phyloP scores from a whole-genome alignment of 2,329 filamentous ascomycete species.

The Aspergillus felis region DNA sequence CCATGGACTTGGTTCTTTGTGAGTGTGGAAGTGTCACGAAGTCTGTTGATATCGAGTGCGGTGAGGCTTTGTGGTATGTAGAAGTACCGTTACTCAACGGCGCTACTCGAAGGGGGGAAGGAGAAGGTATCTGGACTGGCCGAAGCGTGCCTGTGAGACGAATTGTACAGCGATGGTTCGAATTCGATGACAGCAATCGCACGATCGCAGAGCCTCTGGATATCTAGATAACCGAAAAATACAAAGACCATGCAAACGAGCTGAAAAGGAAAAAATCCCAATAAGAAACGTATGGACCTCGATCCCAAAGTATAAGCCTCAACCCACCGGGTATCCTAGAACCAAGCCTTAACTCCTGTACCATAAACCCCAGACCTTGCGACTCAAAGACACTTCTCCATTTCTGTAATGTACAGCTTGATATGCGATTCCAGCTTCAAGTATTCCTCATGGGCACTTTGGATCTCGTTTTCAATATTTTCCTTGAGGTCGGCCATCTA shows the following conservation, averaged over 20 bases:
- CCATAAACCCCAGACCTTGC: slow-evolving; percentile 14
- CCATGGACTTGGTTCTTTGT: slow-evolving; percentile 35
- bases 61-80: slow-evolving; percentile 43
- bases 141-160: slow-evolving; percentile 55
- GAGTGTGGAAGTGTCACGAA: slow-evolving; percentile 37
- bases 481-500: slow-evolving; percentile 98
- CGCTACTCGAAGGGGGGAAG: slow-evolving; percentile 47
- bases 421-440: slow-evolving; percentile 97
- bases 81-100: slow-evolving; percentile 61
- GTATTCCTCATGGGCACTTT: slow-evolving; percentile 87
- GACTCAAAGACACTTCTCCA: slow-evolving; percentile 76
- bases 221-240: slow-evolving; percentile 1
- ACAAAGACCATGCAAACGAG: slow-evolving; percentile 7
- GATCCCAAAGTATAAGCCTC: slow-evolving; percentile 24
- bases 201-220: slow-evolving; percentile 1
- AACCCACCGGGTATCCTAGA: slow-evolving; percentile 39
- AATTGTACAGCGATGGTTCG: slow-evolving; percentile 65
- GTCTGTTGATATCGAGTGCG: slow-evolving; percentile 25
- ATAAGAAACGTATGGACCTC: slow-evolving; percentile 17
- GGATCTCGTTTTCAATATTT: slow-evolving; percentile 92
- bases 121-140: slow-evolving; percentile 52
- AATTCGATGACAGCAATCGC: slow-evolving; percentile 43
- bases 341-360: slow-evolving; percentile 34
- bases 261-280: slow-evolving; percentile 8
- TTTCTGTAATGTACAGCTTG: slow-evolving; percentile 95